A percentile compares a stretch with the other conserved stretches of the same genome.
These are phyloP conservation scores for Houttuynia cordata DNA, from an alignment of 164 flowering plant species.

Conservation along the genomic window DNA sequence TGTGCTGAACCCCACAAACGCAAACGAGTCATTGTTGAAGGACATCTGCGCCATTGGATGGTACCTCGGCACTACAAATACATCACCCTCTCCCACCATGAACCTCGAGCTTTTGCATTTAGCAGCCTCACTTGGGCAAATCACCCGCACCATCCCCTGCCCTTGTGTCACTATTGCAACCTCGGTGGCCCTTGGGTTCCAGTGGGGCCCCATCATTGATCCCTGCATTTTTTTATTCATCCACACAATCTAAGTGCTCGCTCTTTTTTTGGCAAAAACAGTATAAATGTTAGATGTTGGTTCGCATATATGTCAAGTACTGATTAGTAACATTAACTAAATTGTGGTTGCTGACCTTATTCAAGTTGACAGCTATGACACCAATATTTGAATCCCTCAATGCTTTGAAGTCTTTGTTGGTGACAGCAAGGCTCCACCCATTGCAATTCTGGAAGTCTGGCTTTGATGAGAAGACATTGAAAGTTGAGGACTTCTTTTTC, in stretches of 20 bases:
- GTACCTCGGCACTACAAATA: slow-evolving; percentile 54
- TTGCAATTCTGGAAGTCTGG: slow-evolving; percentile 58
- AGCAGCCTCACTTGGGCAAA: slow-evolving; percentile 30
- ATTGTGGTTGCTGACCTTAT: slow-evolving; percentile 30
- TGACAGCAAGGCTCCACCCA: slow-evolving; percentile 67
- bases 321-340: too few relatives aligned
- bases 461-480: slow-evolving; percentile 34
- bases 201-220: slow-evolving; percentile 93
- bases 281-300: too few relatives aligned
- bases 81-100: slow-evolving; percentile 65
- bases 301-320: background rate
- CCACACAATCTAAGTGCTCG: background rate
- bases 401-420: slow-evolving; percentile 17
- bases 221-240: slow-evolving; percentile 23
- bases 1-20: slow-evolving; percentile 80
- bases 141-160: slow-evolving; percentile 56
- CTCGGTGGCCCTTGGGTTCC: slow-evolving; percentile 84
- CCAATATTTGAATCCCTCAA: slow-evolving; percentile 43
- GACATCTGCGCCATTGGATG: slow-evolving; percentile 85
- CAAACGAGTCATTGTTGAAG: slow-evolving; percentile 56
- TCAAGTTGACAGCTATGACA: slow-evolving; percentile 65
- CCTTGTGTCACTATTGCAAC: slow-evolving; percentile 55
- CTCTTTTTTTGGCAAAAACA: too few relatives aligned
- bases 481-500: slow-evolving; percentile 26
- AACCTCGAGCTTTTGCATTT: slow-evolving; percentile 45